A percentile compares a stretch with the other conserved stretches of the same genome.
Evolutionary conservation across 352 stramenopile genomes (phyloP).

Genomic region (Globisporangium rhizosaccharum): DNA sequence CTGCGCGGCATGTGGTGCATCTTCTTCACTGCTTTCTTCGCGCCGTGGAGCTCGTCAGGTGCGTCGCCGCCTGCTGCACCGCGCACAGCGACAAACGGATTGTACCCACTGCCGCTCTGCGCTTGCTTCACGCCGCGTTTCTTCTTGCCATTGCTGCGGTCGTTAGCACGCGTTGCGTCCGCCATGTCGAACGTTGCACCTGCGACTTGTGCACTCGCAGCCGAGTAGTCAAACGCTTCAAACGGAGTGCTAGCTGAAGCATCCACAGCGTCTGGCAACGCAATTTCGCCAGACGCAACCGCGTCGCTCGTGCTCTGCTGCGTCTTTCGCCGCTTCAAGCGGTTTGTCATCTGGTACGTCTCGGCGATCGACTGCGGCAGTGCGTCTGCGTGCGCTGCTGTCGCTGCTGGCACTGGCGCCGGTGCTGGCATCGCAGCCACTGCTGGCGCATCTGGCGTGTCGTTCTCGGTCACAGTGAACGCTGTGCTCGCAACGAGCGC

Average conservation of each 20-base stretch:
- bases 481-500: slow-evolving; percentile 45
- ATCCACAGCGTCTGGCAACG: background rate
- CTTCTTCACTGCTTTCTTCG: slow-evolving; percentile 61
- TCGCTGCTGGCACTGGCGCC: slow-evolving; percentile 5
- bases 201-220: slow-evolving; percentile 33
- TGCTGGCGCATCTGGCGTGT: slow-evolving; percentile 4
- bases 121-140: slow-evolving; percentile 36
- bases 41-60: slow-evolving; percentile 21
- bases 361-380: slow-evolving; percentile 72
- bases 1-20: slow-evolving; percentile 82
- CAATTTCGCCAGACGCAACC: background rate
- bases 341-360: slow-evolving; percentile 67
- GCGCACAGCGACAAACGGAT: slow-evolving; percentile 66
- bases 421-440: slow-evolving; percentile 1
- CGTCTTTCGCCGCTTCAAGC: slow-evolving; percentile 60
- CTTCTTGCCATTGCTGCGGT: slow-evolving; percentile 18
- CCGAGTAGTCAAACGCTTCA: slow-evolving; percentile 53
- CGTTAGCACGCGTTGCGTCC: slow-evolving; percentile 23
- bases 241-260: slow-evolving; percentile 9
- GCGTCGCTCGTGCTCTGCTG: slow-evolving; percentile 11
- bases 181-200: slow-evolving; percentile 42
- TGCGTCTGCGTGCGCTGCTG: slow-evolving; percentile 7
- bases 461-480: slow-evolving; percentile 54
- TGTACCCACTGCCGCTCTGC: slow-evolving; percentile 40
- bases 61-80: slow-evolving; percentile 21